Evolutionary conservation across 192 early-diverging fungal genomes (phyloP).

Genomic region (Backusella parvicylindrica): DNA sequence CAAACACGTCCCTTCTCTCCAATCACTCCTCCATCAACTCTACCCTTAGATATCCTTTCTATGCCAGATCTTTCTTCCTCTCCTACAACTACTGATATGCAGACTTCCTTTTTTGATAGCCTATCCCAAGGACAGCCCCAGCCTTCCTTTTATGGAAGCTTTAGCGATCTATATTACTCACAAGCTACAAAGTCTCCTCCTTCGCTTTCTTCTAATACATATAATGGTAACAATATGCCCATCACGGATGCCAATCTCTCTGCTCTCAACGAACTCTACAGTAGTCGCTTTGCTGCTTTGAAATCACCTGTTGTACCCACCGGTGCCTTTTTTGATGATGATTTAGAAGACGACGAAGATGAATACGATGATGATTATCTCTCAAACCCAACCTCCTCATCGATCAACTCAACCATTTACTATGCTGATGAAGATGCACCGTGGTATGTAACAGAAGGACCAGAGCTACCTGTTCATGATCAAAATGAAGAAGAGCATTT

Average conservation of each 20-base stretch:
- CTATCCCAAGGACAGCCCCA: not conserved
- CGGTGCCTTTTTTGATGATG: slow-evolving; percentile 5
- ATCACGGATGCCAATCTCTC: slow-evolving; percentile 24
- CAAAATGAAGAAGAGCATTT: not conserved
- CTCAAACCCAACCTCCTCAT: not conserved
- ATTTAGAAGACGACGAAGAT: not conserved
- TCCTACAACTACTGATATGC: not conserved
- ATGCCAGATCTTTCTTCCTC: not conserved
- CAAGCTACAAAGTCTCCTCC: not conserved
- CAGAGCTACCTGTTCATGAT: slow-evolving; percentile 18
- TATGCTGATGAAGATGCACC: slow-evolving; percentile 26
- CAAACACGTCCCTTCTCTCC: not conserved
- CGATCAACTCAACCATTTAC: not conserved
- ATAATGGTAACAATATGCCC: not conserved
- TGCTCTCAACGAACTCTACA: slow-evolving; percentile 9
- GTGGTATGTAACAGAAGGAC: slow-evolving; percentile 33
- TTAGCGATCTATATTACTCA: slow-evolving; percentile 12
- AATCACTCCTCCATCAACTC: not conserved
- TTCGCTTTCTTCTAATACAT: not conserved
- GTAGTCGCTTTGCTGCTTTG: slow-evolving; percentile 10
- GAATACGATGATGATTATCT: not conserved
- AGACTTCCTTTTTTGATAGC: slow-evolving; percentile 5
- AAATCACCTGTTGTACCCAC: not conserved
- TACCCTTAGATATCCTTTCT: not conserved
- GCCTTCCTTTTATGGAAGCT: not conserved